Conservation (phyloP, 2,329 filamentous ascomycete genomes). For the Fusarium praegraminearum region DNA sequence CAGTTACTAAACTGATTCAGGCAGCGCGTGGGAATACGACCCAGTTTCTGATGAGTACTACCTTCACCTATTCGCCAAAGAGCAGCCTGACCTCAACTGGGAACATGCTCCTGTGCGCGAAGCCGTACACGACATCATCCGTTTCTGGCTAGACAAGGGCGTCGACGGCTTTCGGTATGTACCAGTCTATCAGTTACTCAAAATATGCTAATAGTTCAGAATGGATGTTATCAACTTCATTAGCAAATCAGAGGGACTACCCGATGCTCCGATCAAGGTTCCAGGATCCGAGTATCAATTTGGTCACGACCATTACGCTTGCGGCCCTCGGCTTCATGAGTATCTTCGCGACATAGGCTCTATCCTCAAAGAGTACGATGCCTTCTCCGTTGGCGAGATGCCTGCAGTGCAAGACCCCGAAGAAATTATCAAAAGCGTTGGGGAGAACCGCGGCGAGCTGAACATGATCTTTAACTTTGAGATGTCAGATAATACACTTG, state of each 20-base stretch:
- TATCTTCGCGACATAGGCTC: slow-evolving; percentile 71
- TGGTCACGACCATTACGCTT: slow-evolving; percentile 59
- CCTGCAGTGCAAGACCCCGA: slow-evolving; percentile 65
- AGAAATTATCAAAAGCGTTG: slow-evolving; percentile 68
- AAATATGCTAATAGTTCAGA: background rate
- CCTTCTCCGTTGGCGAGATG: slow-evolving; percentile 74
- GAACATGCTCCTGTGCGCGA: slow-evolving; percentile 73
- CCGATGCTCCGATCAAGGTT: slow-evolving; percentile 62
- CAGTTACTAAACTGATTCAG: background rate
- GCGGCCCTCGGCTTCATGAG: slow-evolving; percentile 73
- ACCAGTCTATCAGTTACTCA: fast-evolving
- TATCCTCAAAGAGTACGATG: slow-evolving; percentile 66
- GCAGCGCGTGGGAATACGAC: slow-evolving; percentile 41
- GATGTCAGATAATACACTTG: slow-evolving; percentile 47
- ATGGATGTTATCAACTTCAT: slow-evolving; percentile 77
- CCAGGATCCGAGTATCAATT: slow-evolving; percentile 58
- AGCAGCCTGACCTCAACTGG: slow-evolving; percentile 85
- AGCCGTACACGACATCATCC: slow-evolving; percentile 71
- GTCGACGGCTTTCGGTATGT: slow-evolving; percentile 70
- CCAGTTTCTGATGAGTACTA: slow-evolving; percentile 73
- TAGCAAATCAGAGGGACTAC: slow-evolving; percentile 67
- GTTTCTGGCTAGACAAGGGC: slow-evolving; percentile 79
- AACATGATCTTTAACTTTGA: slow-evolving; percentile 74
- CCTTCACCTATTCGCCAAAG: slow-evolving; percentile 74
- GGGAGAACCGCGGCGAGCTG: slow-evolving; percentile 60